phyloP scores from a whole-genome alignment of 108 stramenopile species.

The Nitzschia sp. region DNA sequence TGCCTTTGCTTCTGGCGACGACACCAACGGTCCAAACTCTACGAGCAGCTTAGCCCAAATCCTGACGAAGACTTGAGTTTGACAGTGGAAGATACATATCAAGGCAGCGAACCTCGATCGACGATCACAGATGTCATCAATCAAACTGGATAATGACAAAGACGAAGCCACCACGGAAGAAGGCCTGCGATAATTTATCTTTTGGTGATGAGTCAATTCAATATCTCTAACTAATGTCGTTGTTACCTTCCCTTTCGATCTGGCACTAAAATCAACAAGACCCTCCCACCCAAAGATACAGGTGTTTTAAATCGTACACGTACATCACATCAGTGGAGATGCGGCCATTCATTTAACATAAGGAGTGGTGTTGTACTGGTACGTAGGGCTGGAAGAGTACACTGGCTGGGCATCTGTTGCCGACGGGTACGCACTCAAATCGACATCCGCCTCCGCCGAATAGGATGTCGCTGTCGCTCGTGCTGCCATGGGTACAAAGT shows the following conservation, averaged over 20 bases:
- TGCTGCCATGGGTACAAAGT: conserved; percentile 15
- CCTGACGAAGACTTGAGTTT: not conserved
- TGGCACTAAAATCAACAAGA: no score
- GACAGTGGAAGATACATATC: conserved; percentile 3
- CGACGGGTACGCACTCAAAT: conserved; percentile 29
- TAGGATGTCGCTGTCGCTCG: conserved; percentile 5
- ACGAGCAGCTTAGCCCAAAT: not conserved
- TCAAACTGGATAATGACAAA: not conserved
- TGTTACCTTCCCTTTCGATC: no score
- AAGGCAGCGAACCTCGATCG: not conserved
- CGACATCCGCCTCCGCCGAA: conserved; percentile 4
- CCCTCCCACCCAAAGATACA: no score
- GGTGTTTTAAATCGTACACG: no score
- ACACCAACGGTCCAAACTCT: not conserved
- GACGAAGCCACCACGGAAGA: no score
- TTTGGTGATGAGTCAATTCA: no score
- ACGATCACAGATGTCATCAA: not conserved
- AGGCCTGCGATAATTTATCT: no score
- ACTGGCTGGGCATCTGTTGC: conserved; percentile 36
- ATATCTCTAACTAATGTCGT: no score
- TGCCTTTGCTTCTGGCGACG: not conserved
- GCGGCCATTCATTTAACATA: no score
- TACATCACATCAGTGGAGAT: no score
- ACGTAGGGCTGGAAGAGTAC: conserved; percentile 8
- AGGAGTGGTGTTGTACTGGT: not conserved